Evolutionary conservation across 345 rosid species (phyloP).

Genomic region (Kandelia obovata): DNA sequence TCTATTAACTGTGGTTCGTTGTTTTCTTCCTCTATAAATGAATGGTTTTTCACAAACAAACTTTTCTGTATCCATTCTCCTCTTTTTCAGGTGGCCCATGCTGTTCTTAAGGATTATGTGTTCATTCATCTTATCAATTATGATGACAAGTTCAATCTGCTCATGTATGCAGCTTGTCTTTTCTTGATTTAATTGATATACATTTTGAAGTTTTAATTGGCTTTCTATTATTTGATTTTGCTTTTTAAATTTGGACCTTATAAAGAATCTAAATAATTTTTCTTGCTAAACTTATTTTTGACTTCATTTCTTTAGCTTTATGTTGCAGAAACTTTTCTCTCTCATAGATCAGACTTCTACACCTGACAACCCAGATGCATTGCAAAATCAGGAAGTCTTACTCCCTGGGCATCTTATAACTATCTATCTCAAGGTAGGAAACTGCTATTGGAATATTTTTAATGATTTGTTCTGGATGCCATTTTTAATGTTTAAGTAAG

Average conservation of each 20-base stretch:
- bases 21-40: not conserved
- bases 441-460: not conserved
- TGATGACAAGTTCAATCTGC: conserved; percentile 89
- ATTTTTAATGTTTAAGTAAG: not conserved
- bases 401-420: conserved; percentile 94
- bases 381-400: conserved; percentile 95
- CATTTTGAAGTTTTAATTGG: not conserved
- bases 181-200: not conserved
- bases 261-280: not conserved
- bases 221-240: no score
- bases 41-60: not conserved
- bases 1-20: not conserved
- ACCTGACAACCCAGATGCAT: conserved; percentile 80
- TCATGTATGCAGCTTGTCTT: conserved; percentile 49
- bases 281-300: conserved; percentile 8
- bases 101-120: conserved; percentile 62
- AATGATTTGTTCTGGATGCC: not conserved
- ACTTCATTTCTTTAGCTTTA: conserved; percentile 56
- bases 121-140: conserved; percentile 77
- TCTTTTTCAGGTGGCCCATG: conserved; percentile 64
- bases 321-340: conserved; percentile 94
- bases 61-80: not conserved
- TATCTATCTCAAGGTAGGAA: conserved; percentile 75
- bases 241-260: no score
- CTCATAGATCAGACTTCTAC: conserved; percentile 87